phyloP scores from a whole-genome alignment of 2,329 filamentous ascomycete genomes.

The Clonostachys rhizophaga region DNA sequence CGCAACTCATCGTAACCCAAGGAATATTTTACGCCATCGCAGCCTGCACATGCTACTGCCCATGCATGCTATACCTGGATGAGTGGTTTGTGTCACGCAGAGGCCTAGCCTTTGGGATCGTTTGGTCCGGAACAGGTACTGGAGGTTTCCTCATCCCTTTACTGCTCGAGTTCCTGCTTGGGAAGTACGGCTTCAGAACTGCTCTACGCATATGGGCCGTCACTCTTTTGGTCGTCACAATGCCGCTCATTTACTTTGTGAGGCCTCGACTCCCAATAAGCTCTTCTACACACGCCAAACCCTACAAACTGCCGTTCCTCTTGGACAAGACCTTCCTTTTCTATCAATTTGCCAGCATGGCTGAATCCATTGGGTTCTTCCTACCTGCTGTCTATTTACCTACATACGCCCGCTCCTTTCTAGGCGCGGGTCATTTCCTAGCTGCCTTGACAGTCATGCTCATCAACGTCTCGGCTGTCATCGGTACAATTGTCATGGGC shows the following conservation, averaged over 20 bases:
- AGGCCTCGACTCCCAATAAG: too few species aligned
- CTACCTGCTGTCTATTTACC: background rate
- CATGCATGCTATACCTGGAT: slow-evolving; percentile 53
- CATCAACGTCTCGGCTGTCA: background rate
- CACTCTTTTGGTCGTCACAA: slow-evolving; percentile 40
- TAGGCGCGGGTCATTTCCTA: background rate
- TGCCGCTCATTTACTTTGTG: slow-evolving; percentile 34
- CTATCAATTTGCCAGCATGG: background rate
- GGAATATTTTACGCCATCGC: slow-evolving; percentile 58
- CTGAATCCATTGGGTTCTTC: background rate
- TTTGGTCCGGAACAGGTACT: slow-evolving; percentile 52
- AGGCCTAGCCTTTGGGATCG: slow-evolving; percentile 58
- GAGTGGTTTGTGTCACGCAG: slow-evolving; percentile 58
- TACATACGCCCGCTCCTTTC: background rate
- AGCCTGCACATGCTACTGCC: slow-evolving; percentile 48
- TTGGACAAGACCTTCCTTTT: background rate
- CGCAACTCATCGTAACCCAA: slow-evolving; percentile 54
- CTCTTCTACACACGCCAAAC: too few species aligned
- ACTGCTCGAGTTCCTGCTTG: slow-evolving; percentile 45
- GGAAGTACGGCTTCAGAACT: slow-evolving; percentile 36
- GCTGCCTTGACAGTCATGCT: background rate
- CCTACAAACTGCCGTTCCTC: slow-evolving; percentile 14
- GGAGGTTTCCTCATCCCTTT: slow-evolving; percentile 40
- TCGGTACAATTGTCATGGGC: background rate
- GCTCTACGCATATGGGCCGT: too few species aligned